Percentiles rank a stretch among this genome's conserved stretches.
These are phyloP conservation scores for Heterobasidion annosum DNA, from an alignment of 1,284 basidiomycete genomes.

Conservation along the genomic window DNA sequence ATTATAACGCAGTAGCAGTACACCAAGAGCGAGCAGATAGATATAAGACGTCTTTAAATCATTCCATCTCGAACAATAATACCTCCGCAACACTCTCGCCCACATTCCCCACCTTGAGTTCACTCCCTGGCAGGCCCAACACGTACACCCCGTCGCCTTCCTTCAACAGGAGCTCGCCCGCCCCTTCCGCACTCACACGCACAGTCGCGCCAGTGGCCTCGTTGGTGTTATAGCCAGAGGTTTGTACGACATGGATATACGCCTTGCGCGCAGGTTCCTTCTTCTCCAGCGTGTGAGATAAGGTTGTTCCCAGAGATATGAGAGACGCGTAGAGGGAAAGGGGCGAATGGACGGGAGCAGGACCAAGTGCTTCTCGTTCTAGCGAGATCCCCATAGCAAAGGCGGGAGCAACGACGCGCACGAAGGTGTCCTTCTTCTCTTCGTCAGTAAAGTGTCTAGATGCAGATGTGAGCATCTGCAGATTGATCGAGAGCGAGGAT, in stretches of 20 bases:
- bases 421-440: constrained; percentile 68
- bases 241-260: constrained; percentile 70
- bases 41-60: background rate
- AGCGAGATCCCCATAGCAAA: constrained; percentile 42
- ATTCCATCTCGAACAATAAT: constrained; percentile 64
- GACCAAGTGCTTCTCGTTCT: constrained; percentile 59
- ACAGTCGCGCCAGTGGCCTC: constrained; percentile 41
- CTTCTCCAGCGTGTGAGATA: constrained; percentile 36
- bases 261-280: constrained; percentile 28
- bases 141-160: constrained; percentile 77
- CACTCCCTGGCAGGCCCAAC: constrained; percentile 30
- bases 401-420: constrained; percentile 64
- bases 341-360: constrained; percentile 65
- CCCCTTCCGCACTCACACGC: constrained; percentile 21
- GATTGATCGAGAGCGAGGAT: background rate
- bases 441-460: constrained; percentile 65
- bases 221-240: constrained; percentile 63
- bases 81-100: constrained; percentile 57
- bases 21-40: background rate
- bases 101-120: constrained; percentile 48
- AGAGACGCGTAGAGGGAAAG: constrained; percentile 62
- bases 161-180: constrained; percentile 30
- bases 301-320: constrained; percentile 41
- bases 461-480: background rate
- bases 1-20: too few relatives aligned